Base-by-base conservation (phyloP, 2,329 filamentous ascomycete genomes). In the Coleophoma eucalyptorum region DNA sequence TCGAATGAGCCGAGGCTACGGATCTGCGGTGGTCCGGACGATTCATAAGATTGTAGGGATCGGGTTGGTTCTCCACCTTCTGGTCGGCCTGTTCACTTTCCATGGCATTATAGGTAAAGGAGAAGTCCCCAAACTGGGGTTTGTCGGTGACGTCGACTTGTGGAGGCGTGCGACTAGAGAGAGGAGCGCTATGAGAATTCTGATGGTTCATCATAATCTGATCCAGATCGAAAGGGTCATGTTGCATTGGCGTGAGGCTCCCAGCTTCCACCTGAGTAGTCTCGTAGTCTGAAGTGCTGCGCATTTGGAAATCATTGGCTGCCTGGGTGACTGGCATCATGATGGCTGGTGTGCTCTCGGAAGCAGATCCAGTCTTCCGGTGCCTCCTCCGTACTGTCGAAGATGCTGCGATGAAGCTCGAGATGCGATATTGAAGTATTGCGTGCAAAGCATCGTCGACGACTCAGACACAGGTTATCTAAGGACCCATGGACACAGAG, bases 41-140 rank as follows among this genome's bases (percentile, higher is more conserved):
- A 12, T 47, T 55, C 11, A 55, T 43, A 20, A 62, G 51, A 35
- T 56, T 57, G 41, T 61, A 63, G 26, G 56, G 55, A 52, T 62
- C 60, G 13, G 58, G 44, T 33, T 47, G 33, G 35, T 53, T 50
- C 18, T 62, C 62, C n/a, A 62, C 5, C 16, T 60, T 58, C 10
- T 51, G 37, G 11, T 70, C 67, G 38, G 69, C 66, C 37, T 67
- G 50, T 15, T 66, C 63, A 53, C 71, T 70, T 50, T 74, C 73
- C 10, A 77, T 62, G 43, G 67, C 66, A 56, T 72, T 68, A 58
- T 77, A 81, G 3, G 75, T 61, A 57, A 80, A 82, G 19, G 74
- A 67, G 59, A 81, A 82, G 55, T 79, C 75, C 54, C 70, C 69
- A 59, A 82, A 83, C 46, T 77, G 74, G 18, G 58, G 35, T 34